These are phyloP conservation scores for Epichloe baconii DNA, from an alignment of 2,329 filamentous ascomycete species.

Conservation along the genomic window DNA sequence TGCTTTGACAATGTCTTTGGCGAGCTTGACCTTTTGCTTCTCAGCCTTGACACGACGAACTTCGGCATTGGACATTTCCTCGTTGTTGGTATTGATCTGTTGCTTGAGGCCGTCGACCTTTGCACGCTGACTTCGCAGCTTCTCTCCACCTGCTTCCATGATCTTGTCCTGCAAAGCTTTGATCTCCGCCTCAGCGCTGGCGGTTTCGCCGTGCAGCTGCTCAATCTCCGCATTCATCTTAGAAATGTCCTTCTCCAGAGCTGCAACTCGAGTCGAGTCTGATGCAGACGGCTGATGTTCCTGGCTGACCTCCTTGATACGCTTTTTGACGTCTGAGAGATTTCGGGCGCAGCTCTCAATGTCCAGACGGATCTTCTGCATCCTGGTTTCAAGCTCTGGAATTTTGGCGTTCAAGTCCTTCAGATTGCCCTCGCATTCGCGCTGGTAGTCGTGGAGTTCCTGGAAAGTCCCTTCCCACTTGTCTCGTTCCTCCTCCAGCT, in stretches of 20 bases:
- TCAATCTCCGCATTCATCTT: conserved; percentile 66
- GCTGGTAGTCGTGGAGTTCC: conserved; percentile 73
- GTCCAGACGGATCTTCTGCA: conserved; percentile 83
- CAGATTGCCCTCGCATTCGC: conserved; percentile 62
- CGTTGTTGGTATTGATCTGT: conserved; percentile 66
- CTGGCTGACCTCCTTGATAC: conserved; percentile 70
- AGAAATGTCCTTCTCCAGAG: conserved; percentile 65
- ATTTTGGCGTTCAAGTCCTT: conserved; percentile 64
- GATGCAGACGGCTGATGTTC: conserved; percentile 71
- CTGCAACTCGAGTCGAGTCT: conserved; percentile 61
- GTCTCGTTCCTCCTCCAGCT: conserved; percentile 80
- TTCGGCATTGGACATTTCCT: conserved; percentile 76
- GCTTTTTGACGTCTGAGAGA: conserved; percentile 68
- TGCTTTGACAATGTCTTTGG: conserved; percentile 69
- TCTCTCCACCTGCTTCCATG: conserved; percentile 94
- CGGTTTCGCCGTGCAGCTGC: conserved; percentile 71
- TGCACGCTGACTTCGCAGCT: conserved; percentile 76
- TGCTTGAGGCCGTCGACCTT: conserved; percentile 84
- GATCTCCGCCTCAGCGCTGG: conserved; percentile 84
- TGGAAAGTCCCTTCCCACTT: conserved; percentile 70
- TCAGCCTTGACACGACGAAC: conserved; percentile 85
- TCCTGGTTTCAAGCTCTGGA: conserved; percentile 74
- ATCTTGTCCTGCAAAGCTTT: conserved; percentile 90
- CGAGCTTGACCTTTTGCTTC: conserved; percentile 74
- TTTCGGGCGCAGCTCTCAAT: conserved; percentile 78